A percentile compares a stretch with the other conserved stretches of the same genome.
Evolutionary conservation across 106 monocot genomes (phyloP).

Genomic region (Dendrobium officinale): DNA sequence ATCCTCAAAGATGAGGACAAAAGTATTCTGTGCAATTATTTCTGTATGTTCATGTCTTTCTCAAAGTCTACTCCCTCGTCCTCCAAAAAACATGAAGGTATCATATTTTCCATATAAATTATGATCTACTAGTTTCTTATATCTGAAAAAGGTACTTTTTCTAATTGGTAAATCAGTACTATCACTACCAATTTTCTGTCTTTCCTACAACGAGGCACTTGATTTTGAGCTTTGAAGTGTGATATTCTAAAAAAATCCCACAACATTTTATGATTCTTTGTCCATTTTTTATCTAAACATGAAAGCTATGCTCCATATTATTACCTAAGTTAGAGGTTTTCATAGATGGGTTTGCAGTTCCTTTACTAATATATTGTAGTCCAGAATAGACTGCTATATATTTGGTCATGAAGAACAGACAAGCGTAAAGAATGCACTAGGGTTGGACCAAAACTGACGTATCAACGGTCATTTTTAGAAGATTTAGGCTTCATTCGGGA

Average conservation of each 20-base stretch:
- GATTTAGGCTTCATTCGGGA: neutral
- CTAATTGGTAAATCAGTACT: neutral
- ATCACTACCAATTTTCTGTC: neutral
- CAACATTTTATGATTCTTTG: neutral
- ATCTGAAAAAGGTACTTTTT: neutral
- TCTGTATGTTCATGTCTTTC: neutral
- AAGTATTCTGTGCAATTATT: neutral
- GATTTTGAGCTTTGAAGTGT: neutral
- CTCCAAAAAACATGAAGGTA: neutral
- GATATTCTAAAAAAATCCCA: neutral
- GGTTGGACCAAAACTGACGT: neutral
- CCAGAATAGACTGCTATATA: neutral
- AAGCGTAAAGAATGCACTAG: neutral
- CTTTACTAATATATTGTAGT: neutral
- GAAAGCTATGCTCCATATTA: neutral
- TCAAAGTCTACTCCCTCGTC: neutral
- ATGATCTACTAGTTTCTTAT: neutral
- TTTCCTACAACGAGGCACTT: neutral
- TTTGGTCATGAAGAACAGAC: neutral
- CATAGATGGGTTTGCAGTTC: neutral
- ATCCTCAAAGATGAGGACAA: neutral
- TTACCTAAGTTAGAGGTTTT: neutral
- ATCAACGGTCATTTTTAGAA: neutral
- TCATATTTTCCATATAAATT: neutral
- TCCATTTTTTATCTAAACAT: neutral